phyloP scores from a whole-genome alignment of 2,329 filamentous ascomycete genomes.

The Ceratocystis albifundus region DNA sequence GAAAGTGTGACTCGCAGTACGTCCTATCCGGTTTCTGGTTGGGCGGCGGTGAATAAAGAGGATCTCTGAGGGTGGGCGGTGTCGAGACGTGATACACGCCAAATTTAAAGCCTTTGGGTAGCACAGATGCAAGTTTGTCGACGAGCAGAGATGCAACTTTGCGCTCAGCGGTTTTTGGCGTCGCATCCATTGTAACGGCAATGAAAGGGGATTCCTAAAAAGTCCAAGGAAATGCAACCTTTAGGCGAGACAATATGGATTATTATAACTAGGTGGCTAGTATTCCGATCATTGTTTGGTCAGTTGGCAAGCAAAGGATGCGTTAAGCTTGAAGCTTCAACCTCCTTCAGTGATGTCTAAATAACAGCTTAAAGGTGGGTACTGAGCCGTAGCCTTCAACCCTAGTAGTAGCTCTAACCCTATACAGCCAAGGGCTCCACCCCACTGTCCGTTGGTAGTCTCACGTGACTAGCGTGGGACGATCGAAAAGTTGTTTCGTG shows the following conservation, averaged over 20 bases:
- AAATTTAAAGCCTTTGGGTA: slow-evolving; percentile 48
- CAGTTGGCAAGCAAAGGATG: neutral
- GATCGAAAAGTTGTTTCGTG: slow-evolving; percentile 19
- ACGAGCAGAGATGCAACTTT: slow-evolving; percentile 29
- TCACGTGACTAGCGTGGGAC: slow-evolving; percentile 19
- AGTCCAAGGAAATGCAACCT: neutral
- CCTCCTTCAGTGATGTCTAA: neutral
- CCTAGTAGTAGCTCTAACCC: neutral
- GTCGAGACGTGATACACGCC: slow-evolving; percentile 80
- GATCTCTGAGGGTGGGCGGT: slow-evolving; percentile 58
- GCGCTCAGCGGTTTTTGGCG: slow-evolving; percentile 21
- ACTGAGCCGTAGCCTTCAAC: neutral
- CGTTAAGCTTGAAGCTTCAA: neutral
- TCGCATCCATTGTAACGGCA: slow-evolving; percentile 3
- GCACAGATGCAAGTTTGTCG: slow-evolving; percentile 37
- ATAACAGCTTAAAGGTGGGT: slow-evolving; percentile 4
- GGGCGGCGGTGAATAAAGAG: slow-evolving; percentile 70
- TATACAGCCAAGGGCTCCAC: slow-evolving; percentile 10
- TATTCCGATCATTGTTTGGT: neutral
- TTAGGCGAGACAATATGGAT: neutral
- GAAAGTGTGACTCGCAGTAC: slow-evolving; percentile 74
- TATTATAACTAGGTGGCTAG: neutral
- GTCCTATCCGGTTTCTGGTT: slow-evolving; percentile 62
- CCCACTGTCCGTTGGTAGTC: neutral
- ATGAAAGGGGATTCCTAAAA: neutral